A percentile compares a stretch with the other conserved stretches of the same genome.
These are phyloP conservation scores for Hymenoscyphus scutula DNA, from an alignment of 2,329 filamentous ascomycete species.

Conservation along the genomic window DNA sequence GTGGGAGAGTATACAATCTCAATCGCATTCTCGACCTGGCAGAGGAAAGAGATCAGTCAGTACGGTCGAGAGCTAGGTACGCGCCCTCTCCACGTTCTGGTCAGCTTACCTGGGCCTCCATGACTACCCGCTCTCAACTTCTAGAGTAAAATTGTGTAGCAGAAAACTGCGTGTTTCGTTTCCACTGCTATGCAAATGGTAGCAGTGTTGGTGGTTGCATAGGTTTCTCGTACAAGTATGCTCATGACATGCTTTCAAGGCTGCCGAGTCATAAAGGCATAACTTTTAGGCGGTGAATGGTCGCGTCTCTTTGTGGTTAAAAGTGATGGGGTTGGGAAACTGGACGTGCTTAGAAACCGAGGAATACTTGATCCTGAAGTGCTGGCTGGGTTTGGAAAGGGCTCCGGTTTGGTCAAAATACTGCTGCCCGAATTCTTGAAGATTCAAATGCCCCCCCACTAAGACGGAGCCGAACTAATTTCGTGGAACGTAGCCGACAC, in stretches of 20 bases:
- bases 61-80: background rate
- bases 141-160: conserved; percentile 14
- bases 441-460: background rate
- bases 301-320: background rate
- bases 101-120: conserved; percentile 35
- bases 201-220: conserved; percentile 26
- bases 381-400: background rate
- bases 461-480: background rate
- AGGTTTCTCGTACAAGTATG: conserved; percentile 28
- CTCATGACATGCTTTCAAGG: conserved; percentile 20
- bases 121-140: conserved; percentile 23
- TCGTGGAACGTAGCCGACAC: background rate
- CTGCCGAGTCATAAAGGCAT: conserved; percentile 28
- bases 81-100: background rate
- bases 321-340: background rate
- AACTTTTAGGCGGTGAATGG: conserved; percentile 12
- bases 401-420: background rate
- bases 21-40: conserved; percentile 90
- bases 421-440: background rate
- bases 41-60: conserved; percentile 11
- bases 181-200: conserved; percentile 27
- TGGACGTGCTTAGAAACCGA: too few relatives aligned
- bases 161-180: conserved; percentile 1
- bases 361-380: background rate
- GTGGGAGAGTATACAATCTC: conserved; percentile 85